Percentiles rank a stretch among this genome's conserved stretches.
phyloP scores from a whole-genome alignment of 257 asterid species.

The Solanum sparsipilum region DNA sequence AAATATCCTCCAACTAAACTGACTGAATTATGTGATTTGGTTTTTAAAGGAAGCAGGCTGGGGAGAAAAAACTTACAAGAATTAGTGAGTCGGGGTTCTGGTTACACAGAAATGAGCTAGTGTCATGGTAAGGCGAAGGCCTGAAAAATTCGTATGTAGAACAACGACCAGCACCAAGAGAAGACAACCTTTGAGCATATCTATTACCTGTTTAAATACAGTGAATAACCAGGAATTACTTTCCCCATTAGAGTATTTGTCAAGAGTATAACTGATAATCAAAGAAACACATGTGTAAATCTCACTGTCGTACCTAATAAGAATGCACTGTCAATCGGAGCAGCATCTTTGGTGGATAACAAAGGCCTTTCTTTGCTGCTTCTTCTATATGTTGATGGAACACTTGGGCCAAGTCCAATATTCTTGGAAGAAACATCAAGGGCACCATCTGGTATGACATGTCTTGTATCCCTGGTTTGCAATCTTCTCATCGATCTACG shows the following conservation, averaged over 20 bases:
- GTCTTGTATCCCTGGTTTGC: conserved; percentile 20
- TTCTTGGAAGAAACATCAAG: conserved; percentile 8
- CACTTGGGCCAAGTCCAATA: not conserved
- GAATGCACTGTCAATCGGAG: not conserved
- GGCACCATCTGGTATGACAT: not conserved
- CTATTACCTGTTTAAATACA: conserved; percentile 16
- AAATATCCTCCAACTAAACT: not conserved
- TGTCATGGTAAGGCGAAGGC: not conserved
- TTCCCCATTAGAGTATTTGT: not conserved
- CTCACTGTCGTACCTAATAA: conserved; percentile 14
- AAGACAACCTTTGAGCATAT: conserved; percentile 9
- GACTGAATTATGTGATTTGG: not conserved
- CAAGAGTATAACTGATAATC: not conserved
- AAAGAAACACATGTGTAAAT: not conserved
- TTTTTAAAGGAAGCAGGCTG: not conserved
- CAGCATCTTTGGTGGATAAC: not conserved
- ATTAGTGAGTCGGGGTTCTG: conserved; percentile 9
- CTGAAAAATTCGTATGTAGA: conserved; percentile 19
- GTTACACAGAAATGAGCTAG: not conserved
- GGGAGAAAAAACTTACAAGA: conserved; percentile 23
- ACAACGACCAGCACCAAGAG: conserved; percentile 26
- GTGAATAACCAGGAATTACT: not conserved
- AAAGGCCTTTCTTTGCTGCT: conserved; percentile 10
- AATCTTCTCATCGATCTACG: conserved; percentile 62
- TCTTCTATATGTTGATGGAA: conserved; percentile 14